A percentile compares a stretch with the other conserved stretches of the same genome.
These are phyloP conservation scores for Suhomyces bribrorum DNA, from an alignment of 1,139 yeast genomes.

Conservation along the genomic window DNA sequence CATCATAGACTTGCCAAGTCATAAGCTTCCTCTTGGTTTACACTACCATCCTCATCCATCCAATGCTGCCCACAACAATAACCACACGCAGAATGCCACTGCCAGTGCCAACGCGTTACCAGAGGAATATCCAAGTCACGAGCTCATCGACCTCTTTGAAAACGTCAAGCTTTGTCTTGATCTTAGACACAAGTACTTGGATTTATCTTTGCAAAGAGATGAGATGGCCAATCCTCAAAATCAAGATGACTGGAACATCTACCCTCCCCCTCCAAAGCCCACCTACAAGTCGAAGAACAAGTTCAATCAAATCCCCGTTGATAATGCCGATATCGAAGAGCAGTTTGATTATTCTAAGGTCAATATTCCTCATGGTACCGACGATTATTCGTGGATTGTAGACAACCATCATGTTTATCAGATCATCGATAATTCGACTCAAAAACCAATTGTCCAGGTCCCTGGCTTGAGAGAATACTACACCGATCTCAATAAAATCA, in stretches of 20 bases:
- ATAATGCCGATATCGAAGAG: constrained; percentile 30
- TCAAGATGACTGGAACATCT: constrained; percentile 66
- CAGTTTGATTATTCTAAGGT: constrained; percentile 64
- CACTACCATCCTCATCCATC: constrained; percentile 27
- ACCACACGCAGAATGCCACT: constrained; percentile 14
- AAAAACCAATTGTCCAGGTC: constrained; percentile 51
- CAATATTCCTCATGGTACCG: constrained; percentile 63
- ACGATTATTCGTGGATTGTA: constrained; percentile 46
- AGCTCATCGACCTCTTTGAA: constrained; percentile 66
- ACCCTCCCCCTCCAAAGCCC: constrained; percentile 94
- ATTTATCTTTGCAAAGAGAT: constrained; percentile 62
- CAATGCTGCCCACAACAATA: constrained; percentile 18
- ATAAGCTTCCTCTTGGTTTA: constrained; percentile 12
- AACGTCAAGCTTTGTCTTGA: constrained; percentile 74
- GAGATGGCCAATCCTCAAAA: constrained; percentile 85
- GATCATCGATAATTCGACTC: constrained; percentile 46
- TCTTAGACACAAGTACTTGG: constrained; percentile 75
- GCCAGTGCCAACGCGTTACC: constrained; percentile 55
- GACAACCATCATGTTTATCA: constrained; percentile 72
- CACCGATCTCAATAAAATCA: constrained; percentile 72
- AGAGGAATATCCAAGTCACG: constrained; percentile 68
- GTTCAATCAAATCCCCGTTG: constrained; percentile 52
- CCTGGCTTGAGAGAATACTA: constrained; percentile 85
- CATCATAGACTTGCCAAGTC: constrained; percentile 51
- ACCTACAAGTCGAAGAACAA: constrained; percentile 72